A percentile compares a stretch with the other conserved stretches of the same genome.
Evolutionary conservation across 2,329 filamentous ascomycete species (phyloP).

Genomic region (Ceratocystis cubensis): DNA sequence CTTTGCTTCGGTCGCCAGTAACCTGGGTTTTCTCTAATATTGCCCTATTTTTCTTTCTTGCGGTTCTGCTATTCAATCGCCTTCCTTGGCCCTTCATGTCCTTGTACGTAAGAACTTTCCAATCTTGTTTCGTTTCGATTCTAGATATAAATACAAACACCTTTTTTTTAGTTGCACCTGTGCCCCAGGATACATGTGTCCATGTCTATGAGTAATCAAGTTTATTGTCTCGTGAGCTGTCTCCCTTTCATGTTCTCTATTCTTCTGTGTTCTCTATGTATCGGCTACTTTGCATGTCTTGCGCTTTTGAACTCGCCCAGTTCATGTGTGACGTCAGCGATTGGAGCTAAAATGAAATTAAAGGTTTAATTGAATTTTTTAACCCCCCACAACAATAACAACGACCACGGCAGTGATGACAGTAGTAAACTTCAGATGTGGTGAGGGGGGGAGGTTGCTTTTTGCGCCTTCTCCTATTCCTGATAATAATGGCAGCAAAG

Average conservation of each 20-base stretch:
- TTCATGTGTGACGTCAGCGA: too few relatives aligned
- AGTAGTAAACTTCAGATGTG: neutral
- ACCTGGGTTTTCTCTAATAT: too few relatives aligned
- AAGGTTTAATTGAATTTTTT: too few relatives aligned
- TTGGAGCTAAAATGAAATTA: too few relatives aligned
- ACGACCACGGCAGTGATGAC: too few relatives aligned
- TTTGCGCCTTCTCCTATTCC: neutral
- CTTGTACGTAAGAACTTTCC: neutral
- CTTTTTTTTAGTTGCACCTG: neutral
- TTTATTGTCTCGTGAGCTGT: too few relatives aligned
- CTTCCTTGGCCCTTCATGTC: conserved; percentile 11
- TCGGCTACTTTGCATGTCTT: too few relatives aligned
- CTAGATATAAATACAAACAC: neutral
- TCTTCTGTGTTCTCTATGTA: too few relatives aligned
- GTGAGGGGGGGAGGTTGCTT: neutral
- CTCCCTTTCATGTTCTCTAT: too few relatives aligned
- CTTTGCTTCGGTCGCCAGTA: neutral
- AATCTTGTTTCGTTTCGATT: neutral
- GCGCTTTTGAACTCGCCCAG: too few relatives aligned
- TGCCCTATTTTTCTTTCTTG: conserved; percentile 10
- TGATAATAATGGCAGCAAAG: neutral
- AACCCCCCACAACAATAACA: too few relatives aligned
- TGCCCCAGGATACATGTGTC: neutral
- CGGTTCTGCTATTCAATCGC: conserved; percentile 4
- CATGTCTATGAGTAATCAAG: too few relatives aligned